Evolutionary conservation across 2,329 filamentous ascomycete species (phyloP), one percentile per base, ranked within the genome.

Genomic region (Diaporthe sp.): DNA sequence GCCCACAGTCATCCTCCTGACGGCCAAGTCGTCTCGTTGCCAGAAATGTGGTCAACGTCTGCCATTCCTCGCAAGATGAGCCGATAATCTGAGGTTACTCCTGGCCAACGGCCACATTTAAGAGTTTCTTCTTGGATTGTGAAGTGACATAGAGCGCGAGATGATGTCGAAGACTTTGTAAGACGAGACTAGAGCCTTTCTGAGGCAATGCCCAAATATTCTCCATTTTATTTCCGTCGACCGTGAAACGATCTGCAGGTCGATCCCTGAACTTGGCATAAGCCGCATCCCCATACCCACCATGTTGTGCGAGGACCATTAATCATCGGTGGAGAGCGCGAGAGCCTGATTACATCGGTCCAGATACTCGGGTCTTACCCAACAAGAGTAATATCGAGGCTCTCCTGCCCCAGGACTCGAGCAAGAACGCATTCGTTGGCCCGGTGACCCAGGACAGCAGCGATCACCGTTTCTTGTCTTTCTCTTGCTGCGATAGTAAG

Each of bases 401-500:
- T 22, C 44, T 25, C 7, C 15, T 39, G 37, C 10, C 37, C 37
- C 37, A 39, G 37, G 10, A 13, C 37, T 39, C 37, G 10, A 39
- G 46, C 65, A 25, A 53, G 31, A 7, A 53, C n/a, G 8, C 28
- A 5, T 12, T 19, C 28, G 46, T 12, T 34, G n/a, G 34, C 19
- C 15, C 46, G 9, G 25, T 39, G 31, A 1, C 7, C 3, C 4
- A 37, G 25, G 34, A 37, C 22, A 15, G 15, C 15, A 22, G 15
- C 22, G 3, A 68, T 68, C 34, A 68, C 58, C 79, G 82, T 73
- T 81, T 80, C 80, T 84, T 86, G 72, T 82, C 82, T 78, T 90
- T 85, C 80, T 87, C 86, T 78, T 88, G 86, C 82, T 91, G 87
- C 79, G 89, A 87, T 34, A 92, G 83, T 53, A 92, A 81, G 46